A percentile compares a stretch with the other conserved stretches of the same genome.
phyloP scores from a whole-genome alignment of 768 basidiomycete genomes.

The Mycena latifolia region DNA sequence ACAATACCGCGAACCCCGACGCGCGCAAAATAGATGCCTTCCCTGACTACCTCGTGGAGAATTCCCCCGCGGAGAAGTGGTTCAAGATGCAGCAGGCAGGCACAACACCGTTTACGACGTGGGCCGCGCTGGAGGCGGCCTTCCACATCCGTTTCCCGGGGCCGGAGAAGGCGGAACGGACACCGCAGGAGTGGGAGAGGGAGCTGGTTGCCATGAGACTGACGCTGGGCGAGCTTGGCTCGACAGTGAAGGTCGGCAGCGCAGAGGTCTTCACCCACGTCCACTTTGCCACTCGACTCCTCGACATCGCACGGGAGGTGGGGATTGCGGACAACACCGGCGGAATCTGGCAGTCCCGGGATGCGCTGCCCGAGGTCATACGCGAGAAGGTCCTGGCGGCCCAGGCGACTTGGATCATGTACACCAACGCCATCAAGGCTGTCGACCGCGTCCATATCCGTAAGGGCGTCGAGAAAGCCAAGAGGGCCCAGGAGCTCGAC shows the following conservation, averaged over 20 bases:
- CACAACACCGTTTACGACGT: background rate
- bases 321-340: slow-evolving; percentile 1
- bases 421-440: slow-evolving; percentile 7
- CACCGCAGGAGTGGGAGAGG: slow-evolving; percentile 29
- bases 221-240: slow-evolving; percentile 26
- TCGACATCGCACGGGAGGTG: slow-evolving; percentile 11
- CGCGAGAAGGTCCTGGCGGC: slow-evolving; percentile 5
- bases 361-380: slow-evolving; percentile 17
- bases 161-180: slow-evolving; percentile 11
- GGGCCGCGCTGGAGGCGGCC: slow-evolving; percentile 8
- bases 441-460: slow-evolving; percentile 12
- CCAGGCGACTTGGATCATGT: slow-evolving; percentile 8
- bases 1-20: background rate
- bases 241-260: slow-evolving; percentile 30
- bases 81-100: background rate
- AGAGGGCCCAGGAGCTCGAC: slow-evolving; percentile 12
- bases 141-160: slow-evolving; percentile 16
- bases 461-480: slow-evolving; percentile 13
- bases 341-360: slow-evolving; percentile 27
- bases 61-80: slow-evolving; percentile 26
- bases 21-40: slow-evolving; percentile 4
- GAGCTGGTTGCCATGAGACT: slow-evolving; percentile 29
- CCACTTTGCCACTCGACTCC: slow-evolving; percentile 23
- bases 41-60: slow-evolving; percentile 20
- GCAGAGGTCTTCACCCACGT: slow-evolving; percentile 22